Evolutionary conservation across 257 asterid species (phyloP), one percentile per base, ranked within the genome.

Genomic region (Lycium ferocissimum): DNA sequence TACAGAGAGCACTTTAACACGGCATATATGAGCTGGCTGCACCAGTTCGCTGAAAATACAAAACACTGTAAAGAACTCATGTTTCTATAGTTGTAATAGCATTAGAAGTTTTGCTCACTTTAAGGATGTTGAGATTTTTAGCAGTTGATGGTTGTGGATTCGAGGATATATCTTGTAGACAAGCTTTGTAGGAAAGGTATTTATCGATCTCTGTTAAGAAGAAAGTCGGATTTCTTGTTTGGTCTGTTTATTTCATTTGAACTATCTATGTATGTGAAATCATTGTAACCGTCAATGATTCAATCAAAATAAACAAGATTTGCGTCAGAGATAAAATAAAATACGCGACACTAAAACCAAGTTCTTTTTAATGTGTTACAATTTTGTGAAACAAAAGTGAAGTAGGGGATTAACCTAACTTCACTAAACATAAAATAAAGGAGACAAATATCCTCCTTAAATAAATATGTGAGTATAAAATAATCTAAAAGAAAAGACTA

Each of bases 61-160:
- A 26, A 26, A 26, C 33, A 26, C 33, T 26, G 65, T 53, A 78
- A 51, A 78, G 82, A 78, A 53, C 65, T 53, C 49, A 9, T 20
- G 15, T 53, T 53, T 75, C 62, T 20, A 49, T 49, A 22, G 81
- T 45, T 75, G 81, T 33, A 53, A 61, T 33, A 53, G 63, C 49
- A 78, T 75, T 75, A 75, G 81, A 22, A 75, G 38, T 75, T 73
- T 20, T 73, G 40, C 47, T 45, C 40, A 73, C 80, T 11, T 26
- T 11, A 1, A 51, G 14, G 2, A 76, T 76, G 63, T 76, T 76
- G 7, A 76, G 51, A 76, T 51, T 76, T 73, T 76, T 76, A 76
- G 45, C 81, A 51, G 26, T 47, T 73, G 40, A 6, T 73, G 43
- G 81, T 72, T 72, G 38, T 72, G 45, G 17, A 72, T 49, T 18